Percentiles rank a stretch among this genome's conserved stretches.
phyloP scores from a whole-genome alignment of 495 filamentous ascomycete genomes.

The Aspergillus biplanus region DNA sequence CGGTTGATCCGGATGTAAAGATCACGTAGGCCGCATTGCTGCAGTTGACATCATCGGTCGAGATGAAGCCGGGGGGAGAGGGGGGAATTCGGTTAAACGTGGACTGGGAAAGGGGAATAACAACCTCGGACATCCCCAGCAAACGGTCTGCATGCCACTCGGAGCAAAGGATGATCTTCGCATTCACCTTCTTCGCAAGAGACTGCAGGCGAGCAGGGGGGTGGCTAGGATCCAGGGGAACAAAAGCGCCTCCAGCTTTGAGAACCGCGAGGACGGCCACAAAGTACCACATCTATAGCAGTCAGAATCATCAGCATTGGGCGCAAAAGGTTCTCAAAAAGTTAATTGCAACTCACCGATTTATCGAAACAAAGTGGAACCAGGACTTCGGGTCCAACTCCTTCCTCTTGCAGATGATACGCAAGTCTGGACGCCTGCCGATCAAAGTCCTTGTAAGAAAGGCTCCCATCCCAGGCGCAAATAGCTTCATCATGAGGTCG shows the following conservation, averaged over 20 bases:
- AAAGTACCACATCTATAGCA: slow-evolving; percentile 9
- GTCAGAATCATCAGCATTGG: background rate
- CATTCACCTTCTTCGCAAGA: slow-evolving; percentile 42
- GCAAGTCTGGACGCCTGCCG: background rate
- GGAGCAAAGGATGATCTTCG: slow-evolving; percentile 45
- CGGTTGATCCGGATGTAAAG: slow-evolving; percentile 61
- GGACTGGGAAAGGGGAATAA: slow-evolving; percentile 35
- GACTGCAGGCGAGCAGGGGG: slow-evolving; percentile 51
- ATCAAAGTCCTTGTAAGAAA: slow-evolving; percentile 4
- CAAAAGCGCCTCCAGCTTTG: slow-evolving; percentile 61
- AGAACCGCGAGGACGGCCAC: slow-evolving; percentile 32
- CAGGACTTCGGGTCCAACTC: slow-evolving; percentile 4
- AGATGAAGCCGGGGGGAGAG: background rate
- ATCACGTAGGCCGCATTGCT: slow-evolving; percentile 38
- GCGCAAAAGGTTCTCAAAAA: no score
- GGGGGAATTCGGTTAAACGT: slow-evolving; percentile 31
- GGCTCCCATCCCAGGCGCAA: slow-evolving; percentile 10
- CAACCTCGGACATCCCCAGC: slow-evolving; percentile 34
- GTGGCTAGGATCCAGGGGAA: slow-evolving; percentile 61
- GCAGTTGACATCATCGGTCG: slow-evolving; percentile 32
- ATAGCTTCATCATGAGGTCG: slow-evolving; percentile 8
- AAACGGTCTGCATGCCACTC: slow-evolving; percentile 31
- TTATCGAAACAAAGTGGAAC: slow-evolving; percentile 17
- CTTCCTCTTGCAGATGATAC: slow-evolving; percentile 2
- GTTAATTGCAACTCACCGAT: background rate